These are phyloP conservation scores for Schizopora paradoxa DNA, from an alignment of 1,284 basidiomycete genomes.

Conservation along the genomic window DNA sequence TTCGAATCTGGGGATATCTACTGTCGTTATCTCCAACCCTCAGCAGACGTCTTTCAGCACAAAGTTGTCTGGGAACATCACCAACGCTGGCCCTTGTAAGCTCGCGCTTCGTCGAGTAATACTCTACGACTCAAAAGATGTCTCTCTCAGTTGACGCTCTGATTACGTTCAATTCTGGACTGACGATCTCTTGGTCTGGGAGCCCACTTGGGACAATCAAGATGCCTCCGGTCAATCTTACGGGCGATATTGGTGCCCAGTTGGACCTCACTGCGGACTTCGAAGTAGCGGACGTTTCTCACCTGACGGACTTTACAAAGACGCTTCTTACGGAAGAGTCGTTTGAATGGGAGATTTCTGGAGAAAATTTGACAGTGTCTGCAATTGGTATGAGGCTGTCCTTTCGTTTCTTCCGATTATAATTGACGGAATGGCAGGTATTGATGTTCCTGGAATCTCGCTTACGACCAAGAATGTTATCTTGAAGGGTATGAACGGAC, in stretches of 20 bases:
- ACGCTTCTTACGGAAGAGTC: conserved; percentile 58
- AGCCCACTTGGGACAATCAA: conserved; percentile 56
- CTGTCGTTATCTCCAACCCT: conserved; percentile 53
- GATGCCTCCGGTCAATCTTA: conserved; percentile 54
- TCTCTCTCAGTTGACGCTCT: conserved; percentile 58
- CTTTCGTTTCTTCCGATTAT: conserved; percentile 3
- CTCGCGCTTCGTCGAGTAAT: conserved; percentile 9
- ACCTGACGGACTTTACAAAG: conserved; percentile 65
- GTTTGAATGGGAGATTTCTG: conserved; percentile 72
- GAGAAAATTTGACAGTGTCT: conserved; percentile 57
- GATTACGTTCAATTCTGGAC: conserved; percentile 61
- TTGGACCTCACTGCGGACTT: conserved; percentile 56
- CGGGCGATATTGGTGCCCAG: conserved; percentile 58
- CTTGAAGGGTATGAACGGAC: conserved; percentile 68
- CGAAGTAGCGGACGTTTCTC: conserved; percentile 52
- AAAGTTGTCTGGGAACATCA: conserved; percentile 59
- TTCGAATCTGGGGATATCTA: conserved; percentile 50
- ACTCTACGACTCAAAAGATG: conserved; percentile 12
- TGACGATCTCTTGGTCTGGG: conserved; percentile 61
- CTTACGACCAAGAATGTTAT: conserved; percentile 58
- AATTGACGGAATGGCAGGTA: conserved; percentile 33
- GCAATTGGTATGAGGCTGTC: conserved; percentile 42
- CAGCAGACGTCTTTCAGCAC: conserved; percentile 55
- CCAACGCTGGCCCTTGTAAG: conserved; percentile 72
- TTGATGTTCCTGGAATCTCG: conserved; percentile 50